These are phyloP conservation scores for Ambrosia artemisiifolia DNA, from an alignment of 129 eudicot genomes.

Conservation along the genomic window DNA sequence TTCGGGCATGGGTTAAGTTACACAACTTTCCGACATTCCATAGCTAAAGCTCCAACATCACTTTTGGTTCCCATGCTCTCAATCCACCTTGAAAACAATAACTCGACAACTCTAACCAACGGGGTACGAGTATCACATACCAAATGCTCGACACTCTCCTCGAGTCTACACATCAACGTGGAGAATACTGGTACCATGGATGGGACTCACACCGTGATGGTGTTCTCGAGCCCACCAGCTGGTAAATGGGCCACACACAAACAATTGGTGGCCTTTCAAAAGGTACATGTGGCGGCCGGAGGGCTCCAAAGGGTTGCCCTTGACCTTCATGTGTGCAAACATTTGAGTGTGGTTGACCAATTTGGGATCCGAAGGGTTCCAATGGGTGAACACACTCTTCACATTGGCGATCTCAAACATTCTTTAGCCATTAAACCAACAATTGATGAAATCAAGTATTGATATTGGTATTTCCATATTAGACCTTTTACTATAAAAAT, in stretches of 20 bases:
- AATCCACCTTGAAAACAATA: conserved; percentile 32
- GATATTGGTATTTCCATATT: conserved; percentile 17
- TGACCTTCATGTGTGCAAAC: conserved; percentile 66
- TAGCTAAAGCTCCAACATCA: conserved; percentile 57
- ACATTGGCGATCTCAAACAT: conserved; percentile 85
- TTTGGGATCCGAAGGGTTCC: conserved; percentile 86
- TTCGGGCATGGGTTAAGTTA: conserved; percentile 84
- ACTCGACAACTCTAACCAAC: conserved; percentile 37
- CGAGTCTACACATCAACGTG: conserved; percentile 60
- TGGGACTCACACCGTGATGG: conserved; percentile 76
- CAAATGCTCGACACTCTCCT: conserved; percentile 52
- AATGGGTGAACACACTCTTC: conserved; percentile 82
- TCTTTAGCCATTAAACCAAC: conserved; percentile 50
- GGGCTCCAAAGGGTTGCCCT: conserved; percentile 50
- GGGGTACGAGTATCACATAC: conserved; percentile 57
- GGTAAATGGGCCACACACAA: conserved; percentile 53
- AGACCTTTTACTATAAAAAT: conserved; percentile 17
- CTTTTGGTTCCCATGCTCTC: conserved; percentile 43
- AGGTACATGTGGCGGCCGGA: conserved; percentile 70
- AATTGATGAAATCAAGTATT: conserved; percentile 36
- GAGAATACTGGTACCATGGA: conserved; percentile 71
- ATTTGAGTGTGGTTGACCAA: conserved; percentile 67
- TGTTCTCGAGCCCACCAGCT: conserved; percentile 53
- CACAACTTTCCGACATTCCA: conserved; percentile 50
- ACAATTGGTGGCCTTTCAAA: conserved; percentile 71